Conservation (phyloP, 306 rosid species). For the Lathyrus oleraceus region DNA sequence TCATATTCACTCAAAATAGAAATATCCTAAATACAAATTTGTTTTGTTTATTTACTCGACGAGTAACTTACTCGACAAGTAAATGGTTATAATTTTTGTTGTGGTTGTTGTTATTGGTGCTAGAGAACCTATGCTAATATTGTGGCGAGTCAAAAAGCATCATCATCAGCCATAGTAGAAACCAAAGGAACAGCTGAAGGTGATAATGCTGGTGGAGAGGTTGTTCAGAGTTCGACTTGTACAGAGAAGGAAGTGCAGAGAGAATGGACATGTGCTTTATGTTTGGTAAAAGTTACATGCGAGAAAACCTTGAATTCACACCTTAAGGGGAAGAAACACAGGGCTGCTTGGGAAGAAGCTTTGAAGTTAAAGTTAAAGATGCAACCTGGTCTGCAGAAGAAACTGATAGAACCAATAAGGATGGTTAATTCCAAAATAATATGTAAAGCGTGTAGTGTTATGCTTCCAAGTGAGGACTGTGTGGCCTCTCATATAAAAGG, state of each 20-base stretch:
- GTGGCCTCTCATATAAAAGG: slow-evolving; percentile 42
- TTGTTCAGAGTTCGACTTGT: slow-evolving; percentile 21
- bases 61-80: too few species aligned
- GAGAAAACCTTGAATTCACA: slow-evolving; percentile 28
- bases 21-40: too few species aligned
- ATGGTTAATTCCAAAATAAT: not conserved
- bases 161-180: slow-evolving; percentile 7
- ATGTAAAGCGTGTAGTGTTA: slow-evolving; percentile 44
- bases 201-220: slow-evolving; percentile 22
- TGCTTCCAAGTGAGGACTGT: slow-evolving; percentile 14
- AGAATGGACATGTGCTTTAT: slow-evolving; percentile 53
- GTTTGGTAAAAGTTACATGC: slow-evolving; percentile 27
- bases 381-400: slow-evolving; percentile 7
- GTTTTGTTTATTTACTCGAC: too few species aligned
- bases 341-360: slow-evolving; percentile 30
- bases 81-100: not conserved
- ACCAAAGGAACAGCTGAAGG: not conserved
- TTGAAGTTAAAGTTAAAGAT: slow-evolving; percentile 37
- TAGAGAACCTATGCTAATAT: not conserved
- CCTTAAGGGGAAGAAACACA: slow-evolving; percentile 42
- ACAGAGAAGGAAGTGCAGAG: slow-evolving; percentile 43
- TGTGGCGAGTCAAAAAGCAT: slow-evolving; percentile 13
- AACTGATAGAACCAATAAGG: not conserved
- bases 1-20: slow-evolving; percentile 6
- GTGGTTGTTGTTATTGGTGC: not conserved